Base-by-base conservation (phyloP, 2,329 filamentous ascomycete genomes). In the Phialophora verrucosa region DNA sequence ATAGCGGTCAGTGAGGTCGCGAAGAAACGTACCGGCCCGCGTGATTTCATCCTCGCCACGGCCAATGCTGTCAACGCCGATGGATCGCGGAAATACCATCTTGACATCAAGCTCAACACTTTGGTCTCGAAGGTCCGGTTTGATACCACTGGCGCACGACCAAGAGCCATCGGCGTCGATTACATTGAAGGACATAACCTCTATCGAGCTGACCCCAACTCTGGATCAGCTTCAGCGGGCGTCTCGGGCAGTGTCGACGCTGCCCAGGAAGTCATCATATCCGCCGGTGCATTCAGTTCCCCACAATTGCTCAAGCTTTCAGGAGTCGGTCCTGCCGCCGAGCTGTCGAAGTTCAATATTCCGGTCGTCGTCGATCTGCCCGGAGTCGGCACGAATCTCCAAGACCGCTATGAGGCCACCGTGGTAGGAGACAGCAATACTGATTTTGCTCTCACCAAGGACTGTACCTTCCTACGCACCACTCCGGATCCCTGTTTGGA, bases 281-380 rank as follows among this genome's bases (percentile, higher is more conserved):
- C 80, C 8, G 82, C 74, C 6, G 88, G 88, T 20, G 83, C 85
- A 0, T 90, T 85, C 76, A 87, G 90, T 76, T 84, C 84, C 1
- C 87, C 87, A 6, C 88, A 90, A 75, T 76, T 91, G 2, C 83
- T 91, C 12, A 86, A 88, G 77, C 82, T 90, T 1, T 85, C 82
- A 59, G 88, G 88, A n/a, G 82, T 90, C 38, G 88, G 88, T 0
- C 86, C 87, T 0, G 72, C 76, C 11, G 73, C 78, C 0, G 83
- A 88, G 69, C 81, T 91, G 5, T 69, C 80, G 23, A 78, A 79
- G 60, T 82, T 85, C 72, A 76, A 79, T n/a, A 89, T 90, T 68
- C 73, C 80, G 1, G 76, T 85, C 0, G 70, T 88, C 20, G 79
- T 83, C 3, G 81, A 89, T 67, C 83, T 86, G 0, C 84, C 84